These are phyloP conservation scores for Tylopilus felleus DNA, from an alignment of 768 basidiomycete species.

Conservation along the genomic window DNA sequence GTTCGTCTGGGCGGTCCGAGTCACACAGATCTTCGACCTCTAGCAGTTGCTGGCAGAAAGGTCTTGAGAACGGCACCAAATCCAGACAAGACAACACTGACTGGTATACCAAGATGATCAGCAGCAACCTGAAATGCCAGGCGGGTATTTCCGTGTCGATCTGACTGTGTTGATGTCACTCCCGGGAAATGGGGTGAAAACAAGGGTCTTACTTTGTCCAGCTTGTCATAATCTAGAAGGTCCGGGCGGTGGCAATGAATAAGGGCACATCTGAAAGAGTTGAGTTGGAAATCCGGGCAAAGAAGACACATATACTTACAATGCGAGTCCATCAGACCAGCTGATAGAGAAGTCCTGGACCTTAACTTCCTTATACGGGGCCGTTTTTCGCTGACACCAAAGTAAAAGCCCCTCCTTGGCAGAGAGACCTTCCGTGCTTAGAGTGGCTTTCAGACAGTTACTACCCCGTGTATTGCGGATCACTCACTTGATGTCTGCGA, in stretches of 20 bases:
- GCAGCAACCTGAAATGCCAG: slow-evolving; percentile 88
- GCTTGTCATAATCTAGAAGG: slow-evolving; percentile 80
- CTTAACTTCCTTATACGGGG: slow-evolving; percentile 84
- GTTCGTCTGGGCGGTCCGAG: slow-evolving; percentile 84
- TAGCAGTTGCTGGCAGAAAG: slow-evolving; percentile 68
- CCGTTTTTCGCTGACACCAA: slow-evolving; percentile 98
- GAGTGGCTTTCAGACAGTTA: slow-evolving; percentile 9
- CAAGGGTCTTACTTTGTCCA: slow-evolving; percentile 65
- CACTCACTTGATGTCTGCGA: slow-evolving; percentile 92
- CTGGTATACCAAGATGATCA: slow-evolving; percentile 86
- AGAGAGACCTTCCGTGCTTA: slow-evolving; percentile 95
- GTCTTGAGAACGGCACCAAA: slow-evolving; percentile 3
- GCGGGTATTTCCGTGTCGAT: slow-evolving; percentile 78
- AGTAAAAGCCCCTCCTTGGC: slow-evolving; percentile 96
- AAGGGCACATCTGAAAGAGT: slow-evolving; percentile 76
- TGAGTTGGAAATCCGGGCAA: slow-evolving; percentile 7
- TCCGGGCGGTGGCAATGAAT: slow-evolving; percentile 98
- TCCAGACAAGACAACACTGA: slow-evolving; percentile 37
- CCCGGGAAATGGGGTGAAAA: not conserved
- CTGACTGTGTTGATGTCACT: slow-evolving; percentile 43
- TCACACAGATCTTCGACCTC: slow-evolving; percentile 97
- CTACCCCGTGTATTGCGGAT: not conserved
- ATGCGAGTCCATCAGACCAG: slow-evolving; percentile 93
- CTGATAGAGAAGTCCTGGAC: slow-evolving; percentile 91
- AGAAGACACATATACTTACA: slow-evolving; percentile 51